Evolutionary conservation across 192 early-diverging fungal genomes (phyloP).

Genomic region (Backusella psychrophila): DNA sequence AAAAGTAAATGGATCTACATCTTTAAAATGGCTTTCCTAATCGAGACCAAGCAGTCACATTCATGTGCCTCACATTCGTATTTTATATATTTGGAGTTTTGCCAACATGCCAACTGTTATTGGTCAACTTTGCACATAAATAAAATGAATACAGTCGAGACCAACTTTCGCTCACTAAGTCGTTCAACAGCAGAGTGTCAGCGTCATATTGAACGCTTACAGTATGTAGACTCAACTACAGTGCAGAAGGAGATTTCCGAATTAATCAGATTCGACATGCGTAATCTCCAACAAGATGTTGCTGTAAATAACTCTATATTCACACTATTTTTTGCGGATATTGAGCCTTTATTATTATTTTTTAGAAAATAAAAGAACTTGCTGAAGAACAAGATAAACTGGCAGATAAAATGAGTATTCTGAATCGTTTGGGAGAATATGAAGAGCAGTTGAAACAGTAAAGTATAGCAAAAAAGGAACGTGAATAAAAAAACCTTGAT

Average conservation of each 20-base stretch:
- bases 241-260: constrained; percentile 15
- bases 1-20: too few relatives aligned
- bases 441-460: constrained; percentile 54
- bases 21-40: not conserved
- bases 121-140: not conserved
- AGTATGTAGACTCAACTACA: constrained; percentile 7
- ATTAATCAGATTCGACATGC: constrained; percentile 12
- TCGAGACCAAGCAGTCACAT: not conserved
- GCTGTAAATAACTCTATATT: not conserved
- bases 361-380: constrained; percentile 41
- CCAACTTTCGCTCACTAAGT: constrained; percentile 16
- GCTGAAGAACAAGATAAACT: constrained; percentile 58
- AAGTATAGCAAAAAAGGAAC: not conserved
- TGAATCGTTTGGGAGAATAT: constrained; percentile 44
- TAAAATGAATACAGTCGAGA: constrained; percentile 15
- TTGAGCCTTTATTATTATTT: not conserved
- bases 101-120: not conserved
- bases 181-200: constrained; percentile 26
- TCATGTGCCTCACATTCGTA: not conserved
- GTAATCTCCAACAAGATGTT: constrained; percentile 16
- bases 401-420: constrained; percentile 33
- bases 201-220: constrained; percentile 6
- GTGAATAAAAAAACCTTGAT: not conserved
- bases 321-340: not conserved
- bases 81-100: not conserved